Conservation (phyloP, 306 rosid species). For the Vigna reflexopilosa region DNA sequence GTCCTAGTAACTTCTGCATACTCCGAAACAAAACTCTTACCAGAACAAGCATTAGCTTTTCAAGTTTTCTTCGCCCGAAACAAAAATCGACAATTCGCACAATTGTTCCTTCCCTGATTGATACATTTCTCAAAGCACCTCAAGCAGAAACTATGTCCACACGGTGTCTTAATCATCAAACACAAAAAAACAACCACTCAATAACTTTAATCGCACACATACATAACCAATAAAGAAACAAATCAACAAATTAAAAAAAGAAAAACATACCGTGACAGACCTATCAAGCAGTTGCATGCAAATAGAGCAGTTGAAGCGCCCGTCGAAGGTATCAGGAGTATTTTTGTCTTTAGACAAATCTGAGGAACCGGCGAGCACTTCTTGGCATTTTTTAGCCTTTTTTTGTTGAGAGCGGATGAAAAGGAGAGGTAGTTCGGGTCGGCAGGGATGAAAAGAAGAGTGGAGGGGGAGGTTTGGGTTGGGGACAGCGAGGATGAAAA, state of each 20-base stretch:
- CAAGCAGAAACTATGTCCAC: conserved; percentile 86
- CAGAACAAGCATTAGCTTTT: conserved; percentile 69
- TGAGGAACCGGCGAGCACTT: conserved; percentile 53
- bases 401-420: conserved; percentile 54
- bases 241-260: too few relatives aligned
- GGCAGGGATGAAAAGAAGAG: too few relatives aligned
- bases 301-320: conserved; percentile 59
- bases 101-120: conserved; percentile 58
- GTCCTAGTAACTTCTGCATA: too few relatives aligned
- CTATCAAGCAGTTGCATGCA: conserved; percentile 16
- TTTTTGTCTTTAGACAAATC: not conserved
- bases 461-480: too few relatives aligned
- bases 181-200: not conserved
- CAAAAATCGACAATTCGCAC: conserved; percentile 59
- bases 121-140: conserved; percentile 77
- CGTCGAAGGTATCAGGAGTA: conserved; percentile 45
- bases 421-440: too few relatives aligned
- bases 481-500: too few relatives aligned
- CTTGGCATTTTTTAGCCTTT: conserved; percentile 67
- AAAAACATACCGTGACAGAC: conserved; percentile 72
- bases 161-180: conserved; percentile 59
- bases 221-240: not conserved
- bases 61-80: conserved; percentile 58
- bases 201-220: not conserved
- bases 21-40: conserved; percentile 64